These are phyloP conservation scores for Erucastrum elatum DNA, from an alignment of 345 rosid genomes.

Conservation along the genomic window DNA sequence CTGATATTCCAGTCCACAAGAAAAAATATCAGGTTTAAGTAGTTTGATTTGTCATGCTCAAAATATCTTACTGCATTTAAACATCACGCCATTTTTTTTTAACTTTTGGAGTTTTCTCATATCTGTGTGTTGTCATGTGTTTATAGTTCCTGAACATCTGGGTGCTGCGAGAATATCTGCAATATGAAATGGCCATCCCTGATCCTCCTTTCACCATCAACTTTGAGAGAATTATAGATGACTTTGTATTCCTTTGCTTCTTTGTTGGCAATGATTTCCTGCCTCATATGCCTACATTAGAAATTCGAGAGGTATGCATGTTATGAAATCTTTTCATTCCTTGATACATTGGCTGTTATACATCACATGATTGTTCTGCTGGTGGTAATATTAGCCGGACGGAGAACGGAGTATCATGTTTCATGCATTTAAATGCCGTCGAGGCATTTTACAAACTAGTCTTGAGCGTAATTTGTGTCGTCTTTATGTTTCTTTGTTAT, in stretches of 20 bases:
- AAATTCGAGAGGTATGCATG: constrained; percentile 84
- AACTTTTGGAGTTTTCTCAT: constrained; percentile 10
- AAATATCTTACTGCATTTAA: constrained; percentile 8
- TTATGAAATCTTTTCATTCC: constrained; percentile 18
- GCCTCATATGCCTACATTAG: constrained; percentile 98
- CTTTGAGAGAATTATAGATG: constrained; percentile 90
- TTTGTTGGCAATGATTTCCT: constrained; percentile 99
- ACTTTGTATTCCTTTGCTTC: constrained; percentile 95
- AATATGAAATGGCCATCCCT: constrained; percentile 80
- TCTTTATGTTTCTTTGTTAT: constrained; percentile 17
- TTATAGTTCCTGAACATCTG: constrained; percentile 89
- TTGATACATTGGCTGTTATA: neutral
- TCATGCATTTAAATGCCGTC: neutral
- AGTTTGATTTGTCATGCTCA: constrained; percentile 15
- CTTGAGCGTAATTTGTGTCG: neutral
- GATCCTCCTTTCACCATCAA: constrained; percentile 78
- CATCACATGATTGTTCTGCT: neutral
- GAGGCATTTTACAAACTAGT: neutral
- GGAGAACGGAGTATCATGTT: constrained; percentile 4
- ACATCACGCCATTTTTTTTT: neutral
- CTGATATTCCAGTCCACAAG: constrained; percentile 85
- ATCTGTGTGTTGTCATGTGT: constrained; percentile 9
- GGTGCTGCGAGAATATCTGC: constrained; percentile 91
- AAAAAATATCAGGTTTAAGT: constrained; percentile 91
- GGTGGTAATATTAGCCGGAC: neutral